Base-by-base conservation (phyloP, 345 rosid species). In the Viola odorata region DNA sequence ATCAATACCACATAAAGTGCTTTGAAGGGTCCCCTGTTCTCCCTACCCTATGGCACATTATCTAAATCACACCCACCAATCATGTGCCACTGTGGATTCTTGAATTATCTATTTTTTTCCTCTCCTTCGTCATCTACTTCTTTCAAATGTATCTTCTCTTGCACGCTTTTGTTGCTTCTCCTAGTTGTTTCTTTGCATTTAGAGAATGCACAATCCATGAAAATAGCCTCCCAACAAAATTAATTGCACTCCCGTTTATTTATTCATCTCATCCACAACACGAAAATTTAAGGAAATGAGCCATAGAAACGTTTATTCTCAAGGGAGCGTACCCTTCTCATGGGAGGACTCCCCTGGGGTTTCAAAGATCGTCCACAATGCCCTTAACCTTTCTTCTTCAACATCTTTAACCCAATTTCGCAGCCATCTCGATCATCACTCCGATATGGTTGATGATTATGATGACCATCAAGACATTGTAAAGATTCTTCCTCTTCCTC, bases 331-430 rank as follows among this genome's bases (percentile, higher is more conserved):
- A 66, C 89, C 92, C 61, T 86, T 84, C 60, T 84, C 89, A 5
- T 86, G 89, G 89, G 92, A 86, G 66, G 76, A 78, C 68, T 71
- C 66, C 14, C 89, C 89, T 2, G 92, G 92, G 4, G 65, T 86
- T 55, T 82, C 89, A 54, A 86, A 81, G 66, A 39, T 67, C 2
- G 3, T 11, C 45, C 7, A 9, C 13, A 63, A 12, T 37, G 53
- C 53, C 68, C 45, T 62, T 53, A 58, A 55, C 63, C 41, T 32
- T 63, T 14, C 44, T 36, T 60, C 74, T 41, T 13, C 62, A 3
- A 1, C 23, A 3, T n/a, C 64, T 6, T 7, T 42, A 47, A 12
- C 37, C 14, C 51, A 13, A 7, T 50, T 13, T 8, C 16, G 38
- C 9, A 48, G 23, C 10, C 38, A 12, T 11, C 12, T 44, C 9